These are phyloP conservation scores for Chloris gayana DNA, from an alignment of 176 grass and related monocot genomes.

Conservation along the genomic window DNA sequence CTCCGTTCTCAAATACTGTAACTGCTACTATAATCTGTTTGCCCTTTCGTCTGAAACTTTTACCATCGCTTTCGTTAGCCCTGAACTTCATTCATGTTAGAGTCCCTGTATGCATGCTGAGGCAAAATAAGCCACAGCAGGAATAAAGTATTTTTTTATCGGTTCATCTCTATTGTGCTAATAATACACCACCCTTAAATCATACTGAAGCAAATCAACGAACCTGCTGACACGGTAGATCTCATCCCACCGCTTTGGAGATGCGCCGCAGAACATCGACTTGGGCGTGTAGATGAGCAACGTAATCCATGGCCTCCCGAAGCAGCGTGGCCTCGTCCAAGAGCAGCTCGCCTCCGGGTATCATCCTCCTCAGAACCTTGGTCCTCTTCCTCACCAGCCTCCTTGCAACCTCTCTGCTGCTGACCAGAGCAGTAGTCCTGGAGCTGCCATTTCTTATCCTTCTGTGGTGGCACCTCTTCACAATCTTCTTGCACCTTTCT, in stretches of 20 bases:
- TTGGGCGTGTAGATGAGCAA: slow-evolving; percentile 61
- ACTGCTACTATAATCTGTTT: neutral
- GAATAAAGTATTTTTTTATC: no score
- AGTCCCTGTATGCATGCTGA: no score
- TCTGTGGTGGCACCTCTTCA: slow-evolving; percentile 29
- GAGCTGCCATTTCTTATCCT: neutral
- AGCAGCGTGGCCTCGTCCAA: slow-evolving; percentile 56
- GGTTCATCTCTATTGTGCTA: no score
- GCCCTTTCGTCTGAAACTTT: neutral
- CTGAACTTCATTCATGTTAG: no score
- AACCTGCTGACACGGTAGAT: slow-evolving; percentile 34
- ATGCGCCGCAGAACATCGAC: slow-evolving; percentile 64
- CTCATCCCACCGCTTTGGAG: slow-evolving; percentile 36
- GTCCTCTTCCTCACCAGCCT: slow-evolving; percentile 67
- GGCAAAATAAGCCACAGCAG: no score
- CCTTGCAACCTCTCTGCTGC: slow-evolving; percentile 49
- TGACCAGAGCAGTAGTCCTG: neutral
- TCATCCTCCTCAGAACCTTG: slow-evolving; percentile 59
- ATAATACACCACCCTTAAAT: no score
- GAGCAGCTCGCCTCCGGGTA: slow-evolving; percentile 67
- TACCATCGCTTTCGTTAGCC: no score
- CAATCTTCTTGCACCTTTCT: slow-evolving; percentile 42
- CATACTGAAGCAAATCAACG: neutral
- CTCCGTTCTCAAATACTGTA: neutral
- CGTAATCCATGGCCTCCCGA: slow-evolving; percentile 73